phyloP scores from a whole-genome alignment of 768 basidiomycete species.

The Mycena pura region DNA sequence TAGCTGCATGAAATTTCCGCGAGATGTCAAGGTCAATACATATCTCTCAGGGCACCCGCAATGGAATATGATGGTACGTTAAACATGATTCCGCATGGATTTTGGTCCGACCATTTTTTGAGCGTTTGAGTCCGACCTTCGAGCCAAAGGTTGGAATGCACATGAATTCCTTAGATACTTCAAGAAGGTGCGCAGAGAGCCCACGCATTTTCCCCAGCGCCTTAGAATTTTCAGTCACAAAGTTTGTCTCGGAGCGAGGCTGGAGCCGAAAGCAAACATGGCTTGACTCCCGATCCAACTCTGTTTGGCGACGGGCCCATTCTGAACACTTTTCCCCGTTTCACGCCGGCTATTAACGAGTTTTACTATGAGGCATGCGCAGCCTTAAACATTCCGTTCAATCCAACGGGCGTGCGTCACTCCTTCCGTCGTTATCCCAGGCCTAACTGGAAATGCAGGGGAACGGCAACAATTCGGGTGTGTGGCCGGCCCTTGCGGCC shows the following conservation, averaged over 20 bases:
- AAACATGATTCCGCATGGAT: background rate
- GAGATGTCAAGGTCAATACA: background rate
- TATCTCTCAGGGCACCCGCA: background rate
- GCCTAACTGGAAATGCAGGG: background rate
- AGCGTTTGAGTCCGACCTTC: background rate
- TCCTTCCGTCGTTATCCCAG: background rate
- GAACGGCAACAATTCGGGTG: background rate
- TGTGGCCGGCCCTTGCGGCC: conserved; percentile 4
- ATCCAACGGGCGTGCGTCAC: conserved; percentile 1
- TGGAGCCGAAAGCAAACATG: background rate
- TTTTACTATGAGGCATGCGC: conserved; percentile 13
- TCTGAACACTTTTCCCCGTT: background rate
- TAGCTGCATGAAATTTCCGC: background rate
- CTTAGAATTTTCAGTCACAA: background rate
- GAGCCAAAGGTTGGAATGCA: conserved; percentile 5
- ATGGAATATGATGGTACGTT: conserved; percentile 2
- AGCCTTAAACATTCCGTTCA: background rate
- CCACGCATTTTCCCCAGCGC: background rate
- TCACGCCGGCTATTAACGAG: conserved; percentile 8
- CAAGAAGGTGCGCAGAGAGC: background rate
- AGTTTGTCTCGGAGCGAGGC: background rate
- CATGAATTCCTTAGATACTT: conserved; percentile 3
- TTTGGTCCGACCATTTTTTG: background rate
- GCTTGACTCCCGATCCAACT: conserved; percentile 2
- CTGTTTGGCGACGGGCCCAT: conserved; percentile 11